Percentiles rank a stretch among this genome's conserved stretches.
These are phyloP conservation scores for Rasamsonia emersonii DNA, from an alignment of 2,329 filamentous ascomycete genomes.

Conservation along the genomic window DNA sequence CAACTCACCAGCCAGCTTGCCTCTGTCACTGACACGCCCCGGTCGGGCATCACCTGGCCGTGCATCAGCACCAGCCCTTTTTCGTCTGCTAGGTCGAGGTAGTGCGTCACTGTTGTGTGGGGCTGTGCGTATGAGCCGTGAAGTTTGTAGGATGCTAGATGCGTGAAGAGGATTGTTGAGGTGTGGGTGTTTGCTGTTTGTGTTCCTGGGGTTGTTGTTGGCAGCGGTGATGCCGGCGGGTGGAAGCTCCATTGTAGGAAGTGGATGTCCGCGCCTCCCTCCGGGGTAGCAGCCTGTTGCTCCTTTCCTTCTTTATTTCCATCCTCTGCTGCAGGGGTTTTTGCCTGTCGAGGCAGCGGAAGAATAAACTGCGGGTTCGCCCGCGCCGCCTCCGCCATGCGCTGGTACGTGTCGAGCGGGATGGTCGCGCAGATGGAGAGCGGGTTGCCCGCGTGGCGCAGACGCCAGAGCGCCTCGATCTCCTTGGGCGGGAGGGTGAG, in stretches of 20 bases:
- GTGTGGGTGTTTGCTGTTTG: slow-evolving; percentile 46
- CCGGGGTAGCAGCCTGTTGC: slow-evolving; percentile 14
- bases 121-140: slow-evolving; percentile 82
- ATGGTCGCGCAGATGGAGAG: slow-evolving; percentile 78
- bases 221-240: slow-evolving; percentile 37
- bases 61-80: slow-evolving; percentile 81
- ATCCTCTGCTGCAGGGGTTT: slow-evolving; percentile 13
- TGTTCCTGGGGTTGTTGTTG: slow-evolving; percentile 10
- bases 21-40: slow-evolving; percentile 69
- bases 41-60: slow-evolving; percentile 65
- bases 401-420: slow-evolving; percentile 61
- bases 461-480: slow-evolving; percentile 80
- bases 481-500: slow-evolving; percentile 66
- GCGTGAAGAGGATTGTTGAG: slow-evolving; percentile 81
- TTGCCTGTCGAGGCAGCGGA: slow-evolving; percentile 55
- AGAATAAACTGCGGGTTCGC: slow-evolving; percentile 82
- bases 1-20: slow-evolving; percentile 89
- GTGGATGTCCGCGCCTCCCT: slow-evolving; percentile 74
- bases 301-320: slow-evolving; percentile 11
- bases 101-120: slow-evolving; percentile 89
- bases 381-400: slow-evolving; percentile 63
- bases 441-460: slow-evolving; percentile 66
- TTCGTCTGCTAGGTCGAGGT: slow-evolving; percentile 65
- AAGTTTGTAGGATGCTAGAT: slow-evolving; percentile 85
- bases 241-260: slow-evolving; percentile 97